A percentile compares a stretch with the other conserved stretches of the same genome.
These are phyloP conservation scores for Boletellus ananiceps DNA, from an alignment of 768 basidiomycete species.

Conservation along the genomic window DNA sequence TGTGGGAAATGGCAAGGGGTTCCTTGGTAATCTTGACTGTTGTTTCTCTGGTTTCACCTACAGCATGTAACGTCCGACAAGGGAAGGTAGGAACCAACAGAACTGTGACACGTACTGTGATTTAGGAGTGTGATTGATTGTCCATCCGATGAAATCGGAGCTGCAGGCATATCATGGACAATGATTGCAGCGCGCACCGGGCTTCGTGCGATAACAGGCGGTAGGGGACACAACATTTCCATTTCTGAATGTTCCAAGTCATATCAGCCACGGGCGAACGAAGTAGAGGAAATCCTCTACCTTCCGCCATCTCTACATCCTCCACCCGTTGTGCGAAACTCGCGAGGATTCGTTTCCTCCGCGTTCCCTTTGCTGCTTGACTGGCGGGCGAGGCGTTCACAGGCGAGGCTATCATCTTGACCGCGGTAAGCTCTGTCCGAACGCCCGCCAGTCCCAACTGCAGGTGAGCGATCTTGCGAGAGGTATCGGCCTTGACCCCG, in stretches of 20 bases:
- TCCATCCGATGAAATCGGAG: not conserved
- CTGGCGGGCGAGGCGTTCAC: not conserved
- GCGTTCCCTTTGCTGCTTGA: conserved; percentile 7
- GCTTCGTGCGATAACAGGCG: not conserved
- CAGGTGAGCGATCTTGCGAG: conserved; percentile 15
- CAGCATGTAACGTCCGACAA: not conserved
- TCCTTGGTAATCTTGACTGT: not conserved
- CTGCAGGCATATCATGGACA: not conserved
- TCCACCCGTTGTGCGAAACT: not conserved
- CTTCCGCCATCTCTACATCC: conserved; percentile 1
- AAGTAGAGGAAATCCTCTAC: not conserved
- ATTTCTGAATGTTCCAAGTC: not conserved
- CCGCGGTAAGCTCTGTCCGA: conserved; percentile 4
- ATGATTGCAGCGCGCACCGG: not conserved
- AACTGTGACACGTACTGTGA: conserved; percentile 3
- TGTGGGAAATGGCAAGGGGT: not conserved
- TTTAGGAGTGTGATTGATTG: not conserved
- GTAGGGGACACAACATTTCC: not conserved
- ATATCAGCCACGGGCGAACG: not conserved
- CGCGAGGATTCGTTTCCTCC: not conserved
- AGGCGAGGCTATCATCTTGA: conserved; percentile 6
- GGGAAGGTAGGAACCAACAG: not conserved
- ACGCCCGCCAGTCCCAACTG: conserved; percentile 12
- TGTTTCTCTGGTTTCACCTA: conserved; percentile 1
- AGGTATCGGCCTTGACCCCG: conserved; percentile 13